Evolutionary conservation across 164 flowering plant species (phyloP).

Genomic region (Nelumbo lutea): DNA sequence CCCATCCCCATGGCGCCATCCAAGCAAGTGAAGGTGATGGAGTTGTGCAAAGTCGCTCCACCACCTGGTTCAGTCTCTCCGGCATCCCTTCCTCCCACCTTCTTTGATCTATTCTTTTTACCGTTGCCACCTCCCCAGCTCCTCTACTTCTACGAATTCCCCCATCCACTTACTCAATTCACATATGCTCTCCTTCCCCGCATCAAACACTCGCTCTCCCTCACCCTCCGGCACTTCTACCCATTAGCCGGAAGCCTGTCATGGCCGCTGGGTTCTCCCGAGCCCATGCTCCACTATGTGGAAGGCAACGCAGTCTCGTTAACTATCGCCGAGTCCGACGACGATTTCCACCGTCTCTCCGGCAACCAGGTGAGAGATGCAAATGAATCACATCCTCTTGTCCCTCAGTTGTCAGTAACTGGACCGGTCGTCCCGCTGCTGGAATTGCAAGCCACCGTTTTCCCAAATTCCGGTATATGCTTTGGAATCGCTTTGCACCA

Average conservation of each 20-base stretch:
- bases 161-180: not conserved
- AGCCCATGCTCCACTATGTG: slow-evolving; percentile 20
- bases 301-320: slow-evolving; percentile 18
- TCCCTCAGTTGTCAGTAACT: slow-evolving; percentile 19
- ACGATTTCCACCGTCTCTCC: too few relatives aligned
- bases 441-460: slow-evolving; percentile 26
- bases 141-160: slow-evolving; percentile 18
- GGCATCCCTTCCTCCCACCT: slow-evolving; percentile 19
- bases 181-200: slow-evolving; percentile 17
- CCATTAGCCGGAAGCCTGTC: not conserved
- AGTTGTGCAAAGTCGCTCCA: too few relatives aligned
- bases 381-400: not conserved
- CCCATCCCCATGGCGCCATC: too few relatives aligned
- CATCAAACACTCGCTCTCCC: too few relatives aligned
- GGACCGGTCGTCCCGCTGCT: slow-evolving; percentile 11
- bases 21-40: too few relatives aligned
- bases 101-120: slow-evolving; percentile 28
- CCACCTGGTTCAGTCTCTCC: not conserved
- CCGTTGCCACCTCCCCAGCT: slow-evolving; percentile 10
- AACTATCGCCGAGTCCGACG: slow-evolving; percentile 16
- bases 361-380: too few relatives aligned
- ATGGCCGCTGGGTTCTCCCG: slow-evolving; percentile 3
- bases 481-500: slow-evolving; percentile 28
- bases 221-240: too few relatives aligned
- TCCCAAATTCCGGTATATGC: slow-evolving; percentile 2